phyloP scores from a whole-genome alignment of 352 stramenopile genomes.

The Thraustochytrium sp. region DNA sequence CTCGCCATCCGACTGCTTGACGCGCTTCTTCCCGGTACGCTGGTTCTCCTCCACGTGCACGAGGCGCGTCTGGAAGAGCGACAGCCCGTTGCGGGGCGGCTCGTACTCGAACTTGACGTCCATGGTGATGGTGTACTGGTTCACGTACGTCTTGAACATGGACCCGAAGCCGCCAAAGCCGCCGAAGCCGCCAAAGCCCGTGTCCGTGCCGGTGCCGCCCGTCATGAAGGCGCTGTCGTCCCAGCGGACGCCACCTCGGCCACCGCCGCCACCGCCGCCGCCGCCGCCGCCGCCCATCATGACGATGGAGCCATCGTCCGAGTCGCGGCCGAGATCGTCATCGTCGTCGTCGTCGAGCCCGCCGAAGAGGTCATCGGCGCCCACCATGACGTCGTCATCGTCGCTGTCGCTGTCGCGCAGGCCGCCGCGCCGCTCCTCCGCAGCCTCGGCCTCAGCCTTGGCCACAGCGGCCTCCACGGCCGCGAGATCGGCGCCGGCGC shows the following conservation, averaged over 20 bases:
- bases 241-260: not conserved
- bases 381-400: not conserved
- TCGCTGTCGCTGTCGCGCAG: not conserved
- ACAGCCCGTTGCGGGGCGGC: conserved; percentile 7
- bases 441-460: not conserved
- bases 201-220: not conserved
- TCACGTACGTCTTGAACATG: conserved; percentile 45
- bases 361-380: not conserved
- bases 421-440: not conserved
- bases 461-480: not conserved
- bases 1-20: conserved; percentile 48
- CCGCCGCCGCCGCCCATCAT: not conserved
- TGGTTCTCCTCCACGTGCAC: conserved; percentile 47
- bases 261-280: not conserved
- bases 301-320: not conserved
- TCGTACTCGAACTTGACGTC: conserved; percentile 48
- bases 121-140: conserved; percentile 49
- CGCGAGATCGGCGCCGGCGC: not conserved
- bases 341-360: conserved; percentile 43
- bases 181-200: not conserved
- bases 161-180: conserved; percentile 16
- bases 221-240: not conserved
- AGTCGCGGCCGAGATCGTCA: not conserved
- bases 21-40: conserved; percentile 42
- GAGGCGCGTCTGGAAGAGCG: conserved; percentile 46